Evolutionary conservation across 148 eudicot species (phyloP), one percentile per base, ranked within the genome.

Genomic region (Nepenthes gracilis): DNA sequence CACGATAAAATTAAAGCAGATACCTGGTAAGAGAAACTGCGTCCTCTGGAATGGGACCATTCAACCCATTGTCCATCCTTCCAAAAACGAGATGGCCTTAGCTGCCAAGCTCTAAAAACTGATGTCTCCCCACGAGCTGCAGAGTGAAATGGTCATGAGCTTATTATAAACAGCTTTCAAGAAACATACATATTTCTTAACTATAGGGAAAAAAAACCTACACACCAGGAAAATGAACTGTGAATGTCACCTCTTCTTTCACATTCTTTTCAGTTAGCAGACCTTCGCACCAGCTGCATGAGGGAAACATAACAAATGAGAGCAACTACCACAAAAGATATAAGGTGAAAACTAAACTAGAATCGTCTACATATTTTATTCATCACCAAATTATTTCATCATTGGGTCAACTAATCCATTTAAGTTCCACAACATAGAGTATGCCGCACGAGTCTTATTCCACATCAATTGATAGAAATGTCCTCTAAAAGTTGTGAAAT

Each of bases 201-300:
- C 45, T 40, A 4, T 40, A 23, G 23, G 23, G 23, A 23, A 8
- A 40, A 40, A 40, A 40, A 40, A 40, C 8, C 45, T 52, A 43
- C 60, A 57, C 67, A 94, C 99, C 99, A 83, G 97, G 86, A 78
- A 94, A 89, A 65, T 81, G 78, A 54, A 94, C 86, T 64, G 79
- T 79, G n/a, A 86, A 68, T 60, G 87, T 66, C n/a, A 86, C 81
- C 65, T 69, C 83, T 65, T 94, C 99, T 48, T 78, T 81, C 58
- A 64, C 83, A 67, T 78, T 78, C 76, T 81, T 86, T 68, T 86
- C 97, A 40, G 45, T 71, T 47, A 94, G 67, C 54, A 89, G 73
- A 71, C 97, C 99, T 69, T 94, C 99, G 65, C 92, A 73, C 97
- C 97, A 94, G 78, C 99, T 93, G 76, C 55, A 69, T 72, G 60